Conservation (phyloP, 176 grass and related monocot genomes). For the Guadua angustifolia region DNA sequence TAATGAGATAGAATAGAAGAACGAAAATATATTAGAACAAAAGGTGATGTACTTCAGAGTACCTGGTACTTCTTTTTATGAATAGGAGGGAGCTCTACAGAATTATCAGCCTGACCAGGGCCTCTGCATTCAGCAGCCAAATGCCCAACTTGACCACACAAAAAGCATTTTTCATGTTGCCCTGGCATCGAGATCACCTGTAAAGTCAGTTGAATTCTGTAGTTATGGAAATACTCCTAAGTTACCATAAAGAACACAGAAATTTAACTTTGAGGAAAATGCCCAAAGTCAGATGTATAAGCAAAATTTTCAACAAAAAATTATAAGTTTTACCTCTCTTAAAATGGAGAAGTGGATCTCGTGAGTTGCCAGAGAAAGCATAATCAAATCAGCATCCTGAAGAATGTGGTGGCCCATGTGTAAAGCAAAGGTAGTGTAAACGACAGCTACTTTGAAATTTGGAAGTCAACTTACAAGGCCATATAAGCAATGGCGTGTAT, state of each 20-base stretch:
- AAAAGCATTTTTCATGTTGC: constrained; percentile 95
- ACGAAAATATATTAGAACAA: constrained; percentile 17
- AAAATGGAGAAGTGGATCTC: constrained; percentile 98
- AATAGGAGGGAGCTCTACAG: constrained; percentile 77
- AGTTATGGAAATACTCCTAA: constrained; percentile 52
- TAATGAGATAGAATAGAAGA: not conserved
- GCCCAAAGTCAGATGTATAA: not conserved
- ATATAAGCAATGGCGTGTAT: constrained; percentile 90
- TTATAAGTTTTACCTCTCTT: constrained; percentile 71
- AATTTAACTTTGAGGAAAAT: constrained; percentile 21
- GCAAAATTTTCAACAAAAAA: constrained; percentile 26
- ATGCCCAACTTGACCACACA: constrained; percentile 87
- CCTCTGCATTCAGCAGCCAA: constrained; percentile 93
- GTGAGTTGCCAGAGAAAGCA: constrained; percentile 95
- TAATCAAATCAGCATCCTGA: constrained; percentile 99
- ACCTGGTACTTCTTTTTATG: constrained; percentile 99
- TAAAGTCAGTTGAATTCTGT: constrained; percentile 68
- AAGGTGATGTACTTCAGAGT: constrained; percentile 13
- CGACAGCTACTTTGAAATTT: not conserved
- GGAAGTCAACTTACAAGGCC: constrained; percentile 69
- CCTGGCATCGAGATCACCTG: constrained; percentile 95
- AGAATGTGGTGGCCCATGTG: constrained; percentile 32
- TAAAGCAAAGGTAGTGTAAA: constrained; percentile 1
- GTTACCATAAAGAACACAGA: constrained; percentile 38
- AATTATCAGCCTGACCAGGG: constrained; percentile 55